Base-by-base conservation (phyloP, 805 yeast genomes). In the Saccharomycopsis sp. region DNA sequence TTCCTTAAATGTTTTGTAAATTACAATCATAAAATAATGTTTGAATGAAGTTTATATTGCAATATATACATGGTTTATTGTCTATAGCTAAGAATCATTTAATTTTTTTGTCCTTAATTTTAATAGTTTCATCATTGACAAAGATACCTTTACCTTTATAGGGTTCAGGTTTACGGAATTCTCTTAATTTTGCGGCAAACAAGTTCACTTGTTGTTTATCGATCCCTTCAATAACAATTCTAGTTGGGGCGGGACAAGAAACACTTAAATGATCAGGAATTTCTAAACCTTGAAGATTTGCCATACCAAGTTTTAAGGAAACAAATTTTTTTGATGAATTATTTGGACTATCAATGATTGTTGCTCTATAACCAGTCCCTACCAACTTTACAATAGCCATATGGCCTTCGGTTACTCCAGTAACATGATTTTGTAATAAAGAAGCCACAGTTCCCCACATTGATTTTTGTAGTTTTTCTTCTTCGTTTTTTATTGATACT, bases 61-160 rank as follows among this genome's bases (percentile, higher is more conserved):
- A n/a, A n/a, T n/a, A n/a, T n/a, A n/a, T n/a, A n/a, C n/a, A n/a
- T n/a, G n/a, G n/a, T n/a, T n/a, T n/a, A n/a, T n/a, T n/a, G n/a
- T n/a, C n/a, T n/a, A n/a, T n/a, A n/a, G n/a, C n/a, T n/a, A n/a
- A 8, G 10, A 23, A 6, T 36, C 70, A 89, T 77, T 92, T 89
- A 60, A 89, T 84, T 72, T 87, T 89, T 72, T 85, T 85, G 52
- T 80, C 85, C 72, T 92, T 92, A 56, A 89, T 69, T 58, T 76
- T 79, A 60, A 92, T 81, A 37, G 94, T 86, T 66, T 92, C 97
- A 55, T 77, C 82, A 60, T 88, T 83, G 37, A 92, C 80, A 58
- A 81, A 92, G 37, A 92, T 81, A 56, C 99, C 99, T 53, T 94
- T 94, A 58, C 98, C 98, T 66, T 92, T 92, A 62, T 92, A 92